Base-by-base conservation (phyloP, 768 basidiomycete genomes). In the Pleurotus citrinopileatus region DNA sequence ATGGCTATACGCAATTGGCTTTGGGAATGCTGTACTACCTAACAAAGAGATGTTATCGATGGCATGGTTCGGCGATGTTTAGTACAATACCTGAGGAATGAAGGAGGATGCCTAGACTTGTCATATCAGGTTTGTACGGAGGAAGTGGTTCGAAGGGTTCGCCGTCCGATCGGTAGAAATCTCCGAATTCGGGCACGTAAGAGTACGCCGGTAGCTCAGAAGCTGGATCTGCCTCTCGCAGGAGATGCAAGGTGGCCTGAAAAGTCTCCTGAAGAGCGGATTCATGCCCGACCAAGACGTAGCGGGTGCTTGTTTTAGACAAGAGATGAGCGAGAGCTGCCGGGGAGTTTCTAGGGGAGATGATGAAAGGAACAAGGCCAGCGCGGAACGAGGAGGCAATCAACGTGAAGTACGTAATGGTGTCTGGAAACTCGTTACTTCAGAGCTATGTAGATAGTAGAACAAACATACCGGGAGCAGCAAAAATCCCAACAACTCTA, bases 281-380 rank as follows among this genome's bases (percentile, higher is more conserved):
- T 12, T 69, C 67, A 2, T 26, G n/a, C n/a, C 65, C 56, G 42
- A 66, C 64, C 15, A 69, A 57, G 20, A 69, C 22, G 43, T 62
- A 55, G 28, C 36, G 34, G 23, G 55, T n/a, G 5, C 17, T 5
- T 23, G 40, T 43, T 15, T 20, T 22, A 22, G 20, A 23, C 22
- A 75, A 60, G 12, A 81, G 65, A 56, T 78, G 70, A 1, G 75
- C 73, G 22, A 76, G 68, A 3, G 77, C 77, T 4, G 73, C 61
- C 0, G 76, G 64, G 0, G 75, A 76, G 59, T 77, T 80, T 59
- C 74, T 66, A 2, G 70, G 66, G 7, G 72, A 75, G 10, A 73
- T 59, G 13, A 73, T 64, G 45, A 73, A 69, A 2, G 64, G 59
- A 17, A 61, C 57, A 44, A 67, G 67, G 29, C 73, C 75, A 15